Percentiles rank a stretch among this genome's conserved stretches.
These are phyloP conservation scores for Nicotiana undulata DNA, from an alignment of 257 asterid species.

Conservation along the genomic window DNA sequence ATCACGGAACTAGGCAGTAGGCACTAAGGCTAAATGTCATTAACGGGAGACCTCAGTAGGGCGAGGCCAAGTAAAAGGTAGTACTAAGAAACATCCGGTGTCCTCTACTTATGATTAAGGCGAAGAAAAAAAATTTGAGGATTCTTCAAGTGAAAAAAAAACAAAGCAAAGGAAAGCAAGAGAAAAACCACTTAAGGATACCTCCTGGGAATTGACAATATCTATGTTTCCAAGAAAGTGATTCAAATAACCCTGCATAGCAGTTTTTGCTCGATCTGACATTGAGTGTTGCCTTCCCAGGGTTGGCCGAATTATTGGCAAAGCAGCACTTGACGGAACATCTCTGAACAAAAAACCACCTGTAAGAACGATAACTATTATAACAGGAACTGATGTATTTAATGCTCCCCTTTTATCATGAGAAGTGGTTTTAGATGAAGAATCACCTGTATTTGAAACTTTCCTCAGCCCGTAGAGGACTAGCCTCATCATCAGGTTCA, in stretches of 20 bases:
- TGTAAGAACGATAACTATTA: slow-evolving; percentile 77
- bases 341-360: slow-evolving; percentile 99
- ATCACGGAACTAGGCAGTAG: neutral
- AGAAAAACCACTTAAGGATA: slow-evolving; percentile 18
- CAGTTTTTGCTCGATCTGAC: slow-evolving; percentile 79
- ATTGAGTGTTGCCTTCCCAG: slow-evolving; percentile 83
- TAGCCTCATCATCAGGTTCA: slow-evolving; percentile 73
- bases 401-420: slow-evolving; percentile 26
- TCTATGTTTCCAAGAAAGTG: slow-evolving; percentile 90
- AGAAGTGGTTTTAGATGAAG: slow-evolving; percentile 22
- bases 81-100: neutral
- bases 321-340: slow-evolving; percentile 97
- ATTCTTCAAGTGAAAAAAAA: neutral
- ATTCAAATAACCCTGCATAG: slow-evolving; percentile 95
- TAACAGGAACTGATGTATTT: slow-evolving; percentile 43
- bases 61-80: neutral
- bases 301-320: slow-evolving; percentile 92
- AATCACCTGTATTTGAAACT: slow-evolving; percentile 71
- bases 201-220: slow-evolving; percentile 89
- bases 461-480: slow-evolving; percentile 61
- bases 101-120: neutral
- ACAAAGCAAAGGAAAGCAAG: slow-evolving; percentile 7
- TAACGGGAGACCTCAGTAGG: neutral
- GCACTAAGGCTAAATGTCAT: neutral
- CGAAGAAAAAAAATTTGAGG: neutral